Percentiles rank a stretch among this genome's conserved stretches.
These are phyloP conservation scores for Cladorrhinum samala DNA, from an alignment of 495 filamentous ascomycete genomes.

Conservation along the genomic window DNA sequence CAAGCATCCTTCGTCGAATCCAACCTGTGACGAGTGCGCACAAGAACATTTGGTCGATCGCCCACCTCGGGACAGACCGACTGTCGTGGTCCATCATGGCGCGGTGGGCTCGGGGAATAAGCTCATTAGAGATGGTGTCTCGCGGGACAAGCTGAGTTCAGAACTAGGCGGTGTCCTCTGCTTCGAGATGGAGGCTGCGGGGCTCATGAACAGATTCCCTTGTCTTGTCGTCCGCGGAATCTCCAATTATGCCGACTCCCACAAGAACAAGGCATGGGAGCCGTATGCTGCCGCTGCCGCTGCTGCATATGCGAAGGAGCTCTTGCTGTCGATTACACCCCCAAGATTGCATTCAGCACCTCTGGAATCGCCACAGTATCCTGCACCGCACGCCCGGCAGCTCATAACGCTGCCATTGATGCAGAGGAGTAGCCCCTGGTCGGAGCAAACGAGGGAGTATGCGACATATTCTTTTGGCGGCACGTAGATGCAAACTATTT, in stretches of 20 bases:
- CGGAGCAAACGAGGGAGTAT: too few species aligned
- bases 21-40: neutral
- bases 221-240: neutral
- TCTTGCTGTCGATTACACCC: neutral
- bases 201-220: neutral
- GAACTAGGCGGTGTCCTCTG: neutral
- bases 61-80: neutral
- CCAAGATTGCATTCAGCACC: too few species aligned
- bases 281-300: neutral
- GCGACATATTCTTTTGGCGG: too few species aligned
- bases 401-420: too few species aligned
- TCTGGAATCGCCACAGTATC: too few species aligned
- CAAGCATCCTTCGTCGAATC: too few species aligned
- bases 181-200: conserved; percentile 1
- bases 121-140: neutral
- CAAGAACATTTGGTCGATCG: neutral
- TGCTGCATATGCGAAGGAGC: neutral
- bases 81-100: neutral
- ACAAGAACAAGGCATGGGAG: neutral
- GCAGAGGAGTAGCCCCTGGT: too few species aligned
- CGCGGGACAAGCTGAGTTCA: neutral
- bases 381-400: too few species aligned
- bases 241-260: neutral
- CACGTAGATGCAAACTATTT: too few species aligned
- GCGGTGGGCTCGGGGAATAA: neutral